phyloP scores from a whole-genome alignment of 164 flowering plant species.

The Umbellularia californica region DNA sequence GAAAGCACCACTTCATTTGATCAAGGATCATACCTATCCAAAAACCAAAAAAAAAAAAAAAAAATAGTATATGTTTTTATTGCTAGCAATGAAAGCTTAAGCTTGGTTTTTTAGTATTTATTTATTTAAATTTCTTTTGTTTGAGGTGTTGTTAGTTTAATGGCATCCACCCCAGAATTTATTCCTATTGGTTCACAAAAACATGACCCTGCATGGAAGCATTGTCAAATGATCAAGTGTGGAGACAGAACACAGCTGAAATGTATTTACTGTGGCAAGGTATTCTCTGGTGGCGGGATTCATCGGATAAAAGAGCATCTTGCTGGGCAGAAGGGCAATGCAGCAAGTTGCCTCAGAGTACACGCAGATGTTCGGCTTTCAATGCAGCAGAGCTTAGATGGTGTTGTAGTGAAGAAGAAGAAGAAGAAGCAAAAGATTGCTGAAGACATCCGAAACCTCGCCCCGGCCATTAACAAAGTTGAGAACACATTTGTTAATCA shows the following conservation, averaged over 20 bases:
- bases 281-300: conserved; percentile 93
- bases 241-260: conserved; percentile 65
- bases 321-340: conserved; percentile 88
- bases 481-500: conserved; percentile 24
- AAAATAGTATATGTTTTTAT: background rate
- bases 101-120: background rate
- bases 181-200: conserved; percentile 67
- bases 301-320: conserved; percentile 93
- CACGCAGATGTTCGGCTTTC: conserved; percentile 48
- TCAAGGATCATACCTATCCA: background rate
- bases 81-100: background rate
- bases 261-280: conserved; percentile 69
- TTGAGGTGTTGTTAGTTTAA: conserved; percentile 9
- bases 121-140: background rate
- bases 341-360: conserved; percentile 61
- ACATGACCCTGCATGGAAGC: conserved; percentile 94
- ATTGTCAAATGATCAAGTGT: conserved; percentile 73
- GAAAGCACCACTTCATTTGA: background rate
- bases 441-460: conserved; percentile 32
- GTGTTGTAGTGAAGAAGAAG: conserved; percentile 51
- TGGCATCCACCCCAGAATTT: conserved; percentile 45
- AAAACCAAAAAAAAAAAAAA: background rate
- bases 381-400: conserved; percentile 75
- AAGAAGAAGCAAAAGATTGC: conserved; percentile 59
- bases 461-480: conserved; percentile 15